phyloP scores from a whole-genome alignment of 805 yeast species.

The Isabelozyma heimii region DNA sequence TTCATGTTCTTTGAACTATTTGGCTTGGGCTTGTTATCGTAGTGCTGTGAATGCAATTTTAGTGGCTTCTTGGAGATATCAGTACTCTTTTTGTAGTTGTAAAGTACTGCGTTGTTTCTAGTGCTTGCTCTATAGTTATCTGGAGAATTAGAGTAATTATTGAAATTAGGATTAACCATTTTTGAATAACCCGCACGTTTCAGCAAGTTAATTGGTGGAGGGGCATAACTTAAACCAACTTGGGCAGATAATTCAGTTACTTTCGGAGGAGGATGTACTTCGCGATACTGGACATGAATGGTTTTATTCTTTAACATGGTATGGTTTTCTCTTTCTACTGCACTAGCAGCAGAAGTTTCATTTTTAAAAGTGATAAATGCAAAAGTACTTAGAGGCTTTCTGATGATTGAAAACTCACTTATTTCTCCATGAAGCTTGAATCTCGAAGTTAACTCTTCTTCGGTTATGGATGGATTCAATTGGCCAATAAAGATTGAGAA shows the following conservation, averaged over 20 bases:
- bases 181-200: neutral
- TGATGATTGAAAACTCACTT: conserved; percentile 52
- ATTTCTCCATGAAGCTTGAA: conserved; percentile 70
- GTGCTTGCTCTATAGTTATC: neutral
- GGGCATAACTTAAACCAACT: neutral
- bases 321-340: conserved; percentile 84
- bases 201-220: conserved; percentile 1
- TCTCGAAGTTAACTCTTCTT: conserved; percentile 53
- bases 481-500: conserved; percentile 80
- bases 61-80: neutral
- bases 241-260: neutral
- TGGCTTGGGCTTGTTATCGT: neutral
- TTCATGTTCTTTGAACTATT: neutral
- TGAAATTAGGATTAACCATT: neutral
- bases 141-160: neutral
- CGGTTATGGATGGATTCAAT: conserved; percentile 52
- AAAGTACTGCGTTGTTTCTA: neutral
- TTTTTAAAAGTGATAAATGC: conserved; percentile 69
- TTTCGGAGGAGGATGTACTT: conserved; percentile 31
- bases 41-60: neutral
- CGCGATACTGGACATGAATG: conserved; percentile 83
- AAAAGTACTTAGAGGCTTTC: conserved; percentile 51
- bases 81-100: neutral
- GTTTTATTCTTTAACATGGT: conserved; percentile 69
- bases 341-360: conserved; percentile 78